Evolutionary conservation across 129 eudicot genomes (phyloP), one percentile per base, ranked within the genome.

Genomic region (Chrysanthemum seticuspe): DNA sequence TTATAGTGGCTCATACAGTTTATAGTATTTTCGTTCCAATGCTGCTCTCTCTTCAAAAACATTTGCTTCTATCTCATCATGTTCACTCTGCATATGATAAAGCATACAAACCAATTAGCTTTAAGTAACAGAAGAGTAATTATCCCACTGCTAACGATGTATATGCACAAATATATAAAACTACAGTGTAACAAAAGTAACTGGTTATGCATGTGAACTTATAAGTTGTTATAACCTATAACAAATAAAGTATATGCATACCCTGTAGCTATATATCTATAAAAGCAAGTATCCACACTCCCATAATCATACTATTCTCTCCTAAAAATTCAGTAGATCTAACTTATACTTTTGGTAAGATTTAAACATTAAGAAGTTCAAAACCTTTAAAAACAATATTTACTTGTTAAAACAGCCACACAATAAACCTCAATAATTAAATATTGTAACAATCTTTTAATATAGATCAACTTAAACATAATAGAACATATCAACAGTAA

Each of bases 11-110:
- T 85, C 88, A 65, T 91, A 91, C 21, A 91, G 87, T 63, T 88
- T 91, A 73, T 88, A 93, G 82, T 88, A 91, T 73, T 88, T 91
- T 59, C 83, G 84, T 79, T 91, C 97, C 44, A 91, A 87, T 12
- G 92, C 90, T 31, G 93, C 93, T 80, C 89, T 86, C 84, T 91
- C 97, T 74, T 84, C 97, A 67, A 84, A 85, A 76, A 91, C 88
- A 62, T 85, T 88, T 0, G 96, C 92, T 85, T 91, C 96, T 7
- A 91, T 44, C 50, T 91, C 97, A 66, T 91, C 96, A 72, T 91
- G 96, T 75, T 86, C 79, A 7, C 85, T 76, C 97, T 91, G 83
- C 68, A 71, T 72, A 21, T 27, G 19, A 49, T 6, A 72, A 12
- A 29, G 74, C 12, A 70, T 76, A 59, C 50, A 52, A 68, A 21